Percentiles rank a stretch among this genome's conserved stretches.
phyloP scores from a whole-genome alignment of 78 protist species.

The Guillardia theta region DNA sequence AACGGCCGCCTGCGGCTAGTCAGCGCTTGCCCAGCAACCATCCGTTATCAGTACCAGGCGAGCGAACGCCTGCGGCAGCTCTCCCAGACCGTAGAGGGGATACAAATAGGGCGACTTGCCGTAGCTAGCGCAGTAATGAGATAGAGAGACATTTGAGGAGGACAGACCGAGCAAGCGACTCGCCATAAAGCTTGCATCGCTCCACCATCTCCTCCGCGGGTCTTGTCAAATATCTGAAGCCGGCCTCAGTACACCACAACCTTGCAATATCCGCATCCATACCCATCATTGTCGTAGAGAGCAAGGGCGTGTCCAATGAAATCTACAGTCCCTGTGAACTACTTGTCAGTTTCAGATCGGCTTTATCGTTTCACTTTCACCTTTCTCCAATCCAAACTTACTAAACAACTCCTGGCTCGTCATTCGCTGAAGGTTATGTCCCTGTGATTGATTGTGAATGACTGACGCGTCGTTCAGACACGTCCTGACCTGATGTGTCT shows the following conservation, averaged over 20 bases:
- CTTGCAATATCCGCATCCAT: too few species aligned
- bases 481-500: slow-evolving; percentile 65
- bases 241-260: too few species aligned
- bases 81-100: slow-evolving; percentile 98
- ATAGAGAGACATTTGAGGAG: too few species aligned
- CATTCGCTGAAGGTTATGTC: neutral
- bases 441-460: too few species aligned
- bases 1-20: too few species aligned
- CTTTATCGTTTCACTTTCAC: neutral
- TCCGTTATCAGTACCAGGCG: too few species aligned
- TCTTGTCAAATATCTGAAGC: too few species aligned
- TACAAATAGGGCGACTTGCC: slow-evolving; percentile 95
- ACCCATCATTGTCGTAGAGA: slow-evolving; percentile 83
- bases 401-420: slow-evolving; percentile 78
- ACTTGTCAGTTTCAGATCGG: neutral
- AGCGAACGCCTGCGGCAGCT: slow-evolving; percentile 83
- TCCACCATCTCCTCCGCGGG: slow-evolving; percentile 79
- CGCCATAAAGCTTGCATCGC: slow-evolving; percentile 82
- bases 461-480: too few species aligned
- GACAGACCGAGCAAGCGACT: slow-evolving; percentile 80
- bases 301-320: slow-evolving; percentile 97
- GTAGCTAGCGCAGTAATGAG: neutral
- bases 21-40: too few species aligned
- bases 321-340: slow-evolving; percentile 77
- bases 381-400: slow-evolving; percentile 77